Evolutionary conservation across 345 rosid species (phyloP).

Genomic region (Atalantia buxifolia): DNA sequence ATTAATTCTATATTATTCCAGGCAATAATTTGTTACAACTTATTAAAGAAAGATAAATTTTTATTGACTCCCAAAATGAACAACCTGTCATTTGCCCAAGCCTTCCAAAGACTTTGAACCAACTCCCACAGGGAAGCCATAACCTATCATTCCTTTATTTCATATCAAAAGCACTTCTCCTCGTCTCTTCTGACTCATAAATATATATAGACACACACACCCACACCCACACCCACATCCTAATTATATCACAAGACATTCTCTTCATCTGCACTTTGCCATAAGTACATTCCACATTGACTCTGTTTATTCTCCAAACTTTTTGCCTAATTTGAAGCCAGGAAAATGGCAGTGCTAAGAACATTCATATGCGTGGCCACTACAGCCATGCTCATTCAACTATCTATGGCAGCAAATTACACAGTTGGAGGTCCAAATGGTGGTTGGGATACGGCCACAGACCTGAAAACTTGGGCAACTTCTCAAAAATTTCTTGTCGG

Average conservation of each 20-base stretch:
- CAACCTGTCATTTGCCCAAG: constrained; percentile 5
- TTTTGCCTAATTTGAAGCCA: neutral
- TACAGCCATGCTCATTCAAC: constrained; percentile 35
- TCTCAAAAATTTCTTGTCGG: constrained; percentile 52
- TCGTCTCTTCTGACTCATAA: neutral
- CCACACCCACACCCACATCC: neutral
- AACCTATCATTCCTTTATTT: neutral
- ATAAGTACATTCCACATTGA: neutral
- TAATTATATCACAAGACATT: neutral
- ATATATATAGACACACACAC: neutral
- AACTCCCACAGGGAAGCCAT: constrained; percentile 9
- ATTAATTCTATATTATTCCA: neutral
- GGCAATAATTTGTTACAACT: neutral
- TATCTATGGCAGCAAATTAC: constrained; percentile 50
- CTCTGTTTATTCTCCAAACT: neutral
- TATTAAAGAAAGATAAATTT: neutral
- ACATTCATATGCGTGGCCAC: constrained; percentile 27
- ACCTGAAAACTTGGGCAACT: constrained; percentile 52
- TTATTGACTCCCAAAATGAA: neutral
- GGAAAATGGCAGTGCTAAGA: constrained; percentile 19
- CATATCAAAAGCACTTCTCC: neutral
- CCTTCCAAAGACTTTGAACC: neutral
- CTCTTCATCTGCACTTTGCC: neutral
- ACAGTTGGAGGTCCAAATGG: constrained; percentile 66
- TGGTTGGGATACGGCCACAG: constrained; percentile 51